These are phyloP conservation scores for Lentinula raphanica DNA, from an alignment of 768 basidiomycete genomes.

Conservation along the genomic window DNA sequence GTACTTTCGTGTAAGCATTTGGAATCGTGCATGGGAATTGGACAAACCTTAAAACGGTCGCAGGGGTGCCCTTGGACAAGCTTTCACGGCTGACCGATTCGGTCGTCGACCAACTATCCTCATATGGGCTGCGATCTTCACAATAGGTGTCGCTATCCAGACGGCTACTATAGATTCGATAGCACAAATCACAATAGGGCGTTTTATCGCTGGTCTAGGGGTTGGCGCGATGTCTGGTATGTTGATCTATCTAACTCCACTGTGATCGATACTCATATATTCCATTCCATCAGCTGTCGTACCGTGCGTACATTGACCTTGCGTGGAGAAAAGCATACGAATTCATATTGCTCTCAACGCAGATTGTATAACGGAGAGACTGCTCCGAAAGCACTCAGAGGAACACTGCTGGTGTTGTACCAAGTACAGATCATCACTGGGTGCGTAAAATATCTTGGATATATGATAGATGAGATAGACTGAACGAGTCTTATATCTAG, in stretches of 20 bases:
- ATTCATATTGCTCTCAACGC: conserved; percentile 3
- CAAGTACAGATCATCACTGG: conserved; percentile 74
- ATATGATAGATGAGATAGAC: neutral
- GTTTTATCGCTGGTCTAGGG: conserved; percentile 71
- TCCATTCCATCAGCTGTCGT: conserved; percentile 36
- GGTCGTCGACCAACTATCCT: conserved; percentile 72
- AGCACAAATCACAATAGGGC: conserved; percentile 66
- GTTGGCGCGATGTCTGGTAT: conserved; percentile 69
- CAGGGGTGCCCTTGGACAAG: conserved; percentile 62
- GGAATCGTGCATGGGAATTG: conserved; percentile 9
- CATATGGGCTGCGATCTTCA: conserved; percentile 73
- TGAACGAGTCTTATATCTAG: conserved; percentile 30
- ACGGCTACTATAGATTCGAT: conserved; percentile 58
- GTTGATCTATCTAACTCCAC: neutral
- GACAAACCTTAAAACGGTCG: conserved; percentile 3
- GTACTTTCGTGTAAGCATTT: conserved; percentile 46
- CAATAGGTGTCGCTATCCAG: conserved; percentile 62
- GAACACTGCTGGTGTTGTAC: conserved; percentile 65
- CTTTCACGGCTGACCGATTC: conserved; percentile 68
- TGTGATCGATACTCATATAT: conserved; percentile 6
- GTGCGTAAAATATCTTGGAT: conserved; percentile 28
- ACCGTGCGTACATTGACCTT: conserved; percentile 28
- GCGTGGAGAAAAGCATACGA: neutral
- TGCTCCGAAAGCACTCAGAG: conserved; percentile 69
- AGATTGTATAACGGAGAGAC: conserved; percentile 77